Evolutionary conservation across 257 asterid genomes (phyloP).

Genomic region (Ilex asprella): DNA sequence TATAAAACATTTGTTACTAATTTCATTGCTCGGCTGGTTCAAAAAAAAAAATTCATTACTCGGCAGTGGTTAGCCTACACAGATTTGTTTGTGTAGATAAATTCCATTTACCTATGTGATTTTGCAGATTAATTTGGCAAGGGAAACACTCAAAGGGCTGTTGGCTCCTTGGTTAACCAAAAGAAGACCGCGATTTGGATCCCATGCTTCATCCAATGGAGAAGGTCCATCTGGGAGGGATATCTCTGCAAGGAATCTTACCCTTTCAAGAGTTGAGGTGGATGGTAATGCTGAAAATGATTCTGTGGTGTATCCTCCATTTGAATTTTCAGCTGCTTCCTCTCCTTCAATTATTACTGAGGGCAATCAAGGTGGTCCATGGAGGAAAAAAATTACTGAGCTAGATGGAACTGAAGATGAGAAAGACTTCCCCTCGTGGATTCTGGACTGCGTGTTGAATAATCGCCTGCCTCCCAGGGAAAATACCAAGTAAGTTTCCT

Average conservation of each 20-base stretch:
- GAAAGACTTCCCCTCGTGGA: slow-evolving; percentile 97
- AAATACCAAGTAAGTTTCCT: slow-evolving; percentile 76
- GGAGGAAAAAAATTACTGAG: slow-evolving; percentile 94
- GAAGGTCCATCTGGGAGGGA: slow-evolving; percentile 74
- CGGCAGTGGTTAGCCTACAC: no score
- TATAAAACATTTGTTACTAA: no score
- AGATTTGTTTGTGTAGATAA: neutral
- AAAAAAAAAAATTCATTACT: no score
- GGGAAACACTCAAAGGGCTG: slow-evolving; percentile 95
- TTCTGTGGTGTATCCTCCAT: slow-evolving; percentile 79
- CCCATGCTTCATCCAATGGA: slow-evolving; percentile 59
- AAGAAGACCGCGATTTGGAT: slow-evolving; percentile 70
- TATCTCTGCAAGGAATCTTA: slow-evolving; percentile 48
- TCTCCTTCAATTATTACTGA: slow-evolving; percentile 95
- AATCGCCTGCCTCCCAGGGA: slow-evolving; percentile 98
- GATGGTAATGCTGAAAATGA: slow-evolving; percentile 74
- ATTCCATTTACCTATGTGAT: slow-evolving; percentile 10
- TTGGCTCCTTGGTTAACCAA: slow-evolving; percentile 83
- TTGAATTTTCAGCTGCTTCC: slow-evolving; percentile 68
- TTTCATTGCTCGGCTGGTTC: no score
- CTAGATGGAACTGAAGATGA: slow-evolving; percentile 94
- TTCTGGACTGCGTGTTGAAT: slow-evolving; percentile 81
- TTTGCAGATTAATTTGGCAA: slow-evolving; percentile 80
- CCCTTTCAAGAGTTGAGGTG: slow-evolving; percentile 69
- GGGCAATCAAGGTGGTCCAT: slow-evolving; percentile 91